Base-by-base conservation (phyloP, 495 filamentous ascomycete genomes). In the Lepraria neglecta region DNA sequence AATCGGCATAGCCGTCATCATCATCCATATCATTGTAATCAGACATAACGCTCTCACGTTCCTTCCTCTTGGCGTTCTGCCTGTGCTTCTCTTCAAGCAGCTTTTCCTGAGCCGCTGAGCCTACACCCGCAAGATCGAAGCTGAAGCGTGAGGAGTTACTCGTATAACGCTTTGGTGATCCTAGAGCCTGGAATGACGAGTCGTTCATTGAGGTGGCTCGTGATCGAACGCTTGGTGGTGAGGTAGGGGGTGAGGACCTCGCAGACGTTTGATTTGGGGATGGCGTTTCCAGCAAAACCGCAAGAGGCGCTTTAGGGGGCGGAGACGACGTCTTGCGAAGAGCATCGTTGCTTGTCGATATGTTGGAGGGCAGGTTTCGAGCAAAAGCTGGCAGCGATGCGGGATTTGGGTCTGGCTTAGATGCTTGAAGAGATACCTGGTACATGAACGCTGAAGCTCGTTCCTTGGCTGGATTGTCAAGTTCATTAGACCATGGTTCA, bases 121-220 rank as follows among this genome's bases (percentile, higher is more conserved):
- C 90, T n/a, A 87, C 83, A 12, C 82, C 82, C 24, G 73, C 77
- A 80, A 96, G 89, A 67, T 96, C 91, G 67, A 97, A 97, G 68
- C 90, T 95, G 66, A 97, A 96, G 11, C 91, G 78, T 3, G 90
- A 95, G 0, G 91, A 88, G 57, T 87, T 92, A 70, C 89, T 92
- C 65, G 87, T 91, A 70, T 91, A 85, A 71, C 92, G 90, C 65
- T 78, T 87, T 0, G 89, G 88, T 43, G 81, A 54, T 6, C 69
- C 78, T 35, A 74, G 71, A 40, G 68, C 68, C n/a, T 72, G 70
- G 19, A 73, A 74, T 0, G 74, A 68, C 6, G 68, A 58, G 62
- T 78, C 77, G 30, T 73, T 72, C 19, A 81, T 45, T 0, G 83
- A 81, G 3, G 80, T 80, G 6, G 80, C 69, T 28, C 76, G 70